Conservation (phyloP, 1,139 yeast species). For the Candida gigantensis region DNA sequence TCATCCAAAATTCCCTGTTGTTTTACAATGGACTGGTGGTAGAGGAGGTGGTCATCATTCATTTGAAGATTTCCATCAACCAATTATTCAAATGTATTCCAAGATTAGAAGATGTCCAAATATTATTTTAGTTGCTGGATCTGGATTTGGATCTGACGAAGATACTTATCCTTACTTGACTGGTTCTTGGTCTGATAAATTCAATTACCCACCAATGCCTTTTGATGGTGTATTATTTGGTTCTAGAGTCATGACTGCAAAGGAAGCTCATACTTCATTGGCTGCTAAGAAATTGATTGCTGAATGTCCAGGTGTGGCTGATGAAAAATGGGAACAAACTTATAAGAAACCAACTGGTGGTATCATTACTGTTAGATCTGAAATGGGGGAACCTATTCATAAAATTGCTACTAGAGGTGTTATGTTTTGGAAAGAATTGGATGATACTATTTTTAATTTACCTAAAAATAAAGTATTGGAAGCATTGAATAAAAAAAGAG, state of each 20-base stretch:
- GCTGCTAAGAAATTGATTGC: slow-evolving; percentile 94
- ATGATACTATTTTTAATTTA: slow-evolving; percentile 84
- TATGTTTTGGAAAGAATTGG: slow-evolving; percentile 93
- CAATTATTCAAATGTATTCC: slow-evolving; percentile 92
- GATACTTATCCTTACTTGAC: slow-evolving; percentile 97
- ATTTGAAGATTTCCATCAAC: slow-evolving; percentile 98
- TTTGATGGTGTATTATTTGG: slow-evolving; percentile 97
- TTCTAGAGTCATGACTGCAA: slow-evolving; percentile 95
- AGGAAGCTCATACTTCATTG: slow-evolving; percentile 91
- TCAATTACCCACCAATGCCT: slow-evolving; percentile 97
- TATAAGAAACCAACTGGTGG: slow-evolving; percentile 97
- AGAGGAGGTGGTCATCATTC: slow-evolving; percentile 99
- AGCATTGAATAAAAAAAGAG: slow-evolving; percentile 80
- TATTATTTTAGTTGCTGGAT: slow-evolving; percentile 91
- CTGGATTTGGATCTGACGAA: slow-evolving; percentile 96
- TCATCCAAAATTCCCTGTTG: slow-evolving; percentile 94
- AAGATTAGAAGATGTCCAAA: slow-evolving; percentile 90
- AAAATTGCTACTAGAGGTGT: slow-evolving; percentile 99
- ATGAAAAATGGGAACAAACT: slow-evolving; percentile 87
- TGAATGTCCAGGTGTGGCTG: slow-evolving; percentile 86
- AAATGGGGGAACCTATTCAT: slow-evolving; percentile 99
- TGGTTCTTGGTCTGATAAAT: slow-evolving; percentile 88
- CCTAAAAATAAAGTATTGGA: slow-evolving; percentile 89
- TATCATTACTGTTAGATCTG: slow-evolving; percentile 91
- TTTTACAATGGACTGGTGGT: slow-evolving; percentile 99